Conservation (phyloP, 2,329 filamentous ascomycete genomes). For the Pyrenochaeta sp. region DNA sequence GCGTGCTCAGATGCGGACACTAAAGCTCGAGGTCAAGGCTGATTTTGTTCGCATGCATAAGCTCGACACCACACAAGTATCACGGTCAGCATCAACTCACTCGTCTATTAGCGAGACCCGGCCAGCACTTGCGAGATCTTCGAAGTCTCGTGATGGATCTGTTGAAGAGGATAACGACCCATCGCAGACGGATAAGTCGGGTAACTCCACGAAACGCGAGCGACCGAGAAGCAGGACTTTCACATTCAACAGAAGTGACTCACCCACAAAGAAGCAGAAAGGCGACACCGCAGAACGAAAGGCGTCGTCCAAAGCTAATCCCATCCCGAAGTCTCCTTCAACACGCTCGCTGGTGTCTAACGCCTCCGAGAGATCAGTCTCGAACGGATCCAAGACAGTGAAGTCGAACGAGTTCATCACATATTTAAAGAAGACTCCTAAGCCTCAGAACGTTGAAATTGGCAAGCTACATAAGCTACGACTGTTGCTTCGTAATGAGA, state of each 20-base stretch:
- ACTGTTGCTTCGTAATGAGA: slow-evolving; percentile 89
- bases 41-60: slow-evolving; percentile 94
- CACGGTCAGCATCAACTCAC: slow-evolving; percentile 57
- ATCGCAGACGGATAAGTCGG: slow-evolving; percentile 18
- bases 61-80: slow-evolving; percentile 62
- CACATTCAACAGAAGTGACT: slow-evolving; percentile 76
- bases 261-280: slow-evolving; percentile 78
- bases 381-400: slow-evolving; percentile 77
- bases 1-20: slow-evolving; percentile 90
- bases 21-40: slow-evolving; percentile 90
- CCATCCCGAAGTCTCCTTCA: slow-evolving; percentile 71
- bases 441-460: slow-evolving; percentile 87
- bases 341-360: slow-evolving; percentile 63
- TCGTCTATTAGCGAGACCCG: slow-evolving; percentile 47
- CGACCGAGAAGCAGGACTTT: slow-evolving; percentile 78
- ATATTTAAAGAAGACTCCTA: slow-evolving; percentile 81
- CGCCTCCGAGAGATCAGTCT: slow-evolving; percentile 66
- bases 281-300: slow-evolving; percentile 62
- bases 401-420: slow-evolving; percentile 84
- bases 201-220: slow-evolving; percentile 52
- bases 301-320: slow-evolving; percentile 73
- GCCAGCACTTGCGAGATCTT: slow-evolving; percentile 54
- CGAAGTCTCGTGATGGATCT: slow-evolving; percentile 42
- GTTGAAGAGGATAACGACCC: slow-evolving; percentile 27
- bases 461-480: slow-evolving; percentile 93